Evolutionary conservation across 2,329 filamentous ascomycete species (phyloP), one percentile per base, ranked within the genome.

Genomic region (Fusarium sarcochroum): DNA sequence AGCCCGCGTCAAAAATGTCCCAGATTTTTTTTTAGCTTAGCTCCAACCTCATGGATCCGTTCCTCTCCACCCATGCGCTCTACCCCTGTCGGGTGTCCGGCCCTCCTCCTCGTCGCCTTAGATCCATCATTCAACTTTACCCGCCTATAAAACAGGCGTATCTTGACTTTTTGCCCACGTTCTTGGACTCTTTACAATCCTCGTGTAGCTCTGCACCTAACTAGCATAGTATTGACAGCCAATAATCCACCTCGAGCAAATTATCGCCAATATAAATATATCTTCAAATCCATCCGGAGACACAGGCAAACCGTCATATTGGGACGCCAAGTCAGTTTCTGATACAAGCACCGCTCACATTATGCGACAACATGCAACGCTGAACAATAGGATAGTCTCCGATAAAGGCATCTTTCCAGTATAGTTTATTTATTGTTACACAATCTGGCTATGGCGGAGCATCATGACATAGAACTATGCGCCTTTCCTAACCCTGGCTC

Each of bases 111-210:
- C 67, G 40, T 60, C 63, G 64, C 57, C 57, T 60, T 52, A 63
- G 76, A 74, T 64, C 66, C 70, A 76, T 71, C 75, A 74, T 63
- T 50, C 76, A 77, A 76, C 71, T 73, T 75, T 74, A 76, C 72
- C 72, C 73, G 57, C 68, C 73, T 68, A 69, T 68, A 73, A 75
- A 74, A 71, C 74, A 71, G 75, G 73, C 77, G 44, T 34, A 65
- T 57, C 55, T 50, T 23, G 58, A 52, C 27, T 59, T 48, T 81
- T 80, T 72, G 77, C 78, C 79, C 76, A 80, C 82, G 79, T 91
- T 86, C 83, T 89, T 89, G 84, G 87, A 87, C 89, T 92, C 85
- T 74, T 89, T 90, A 74, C 83, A 81, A 80, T 88, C 89, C 81
- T 78, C 78, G 41, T 48, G 56, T 50, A 42, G 58, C 66, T 80